Percentiles rank a stretch among this genome's conserved stretches.
These are phyloP conservation scores for Torulaspora indica DNA, from an alignment of 805 yeast species.

Conservation along the genomic window DNA sequence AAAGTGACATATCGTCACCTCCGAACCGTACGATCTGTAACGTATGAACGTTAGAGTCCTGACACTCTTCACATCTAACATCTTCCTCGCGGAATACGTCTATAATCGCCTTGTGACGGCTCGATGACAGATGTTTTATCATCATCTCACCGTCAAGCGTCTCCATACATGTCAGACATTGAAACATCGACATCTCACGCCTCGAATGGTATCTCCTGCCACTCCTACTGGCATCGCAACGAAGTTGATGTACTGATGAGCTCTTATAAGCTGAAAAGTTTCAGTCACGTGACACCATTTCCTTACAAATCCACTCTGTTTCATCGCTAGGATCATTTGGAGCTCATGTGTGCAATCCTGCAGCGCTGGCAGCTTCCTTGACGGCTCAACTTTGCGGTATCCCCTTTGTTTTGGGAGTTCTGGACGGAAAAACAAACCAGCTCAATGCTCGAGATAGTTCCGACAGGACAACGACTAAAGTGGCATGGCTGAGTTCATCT, in stretches of 20 bases:
- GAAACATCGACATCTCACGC: constrained; percentile 26
- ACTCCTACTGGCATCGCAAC: background rate
- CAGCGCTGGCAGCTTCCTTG: too few species aligned
- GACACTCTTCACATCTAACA: constrained; percentile 54
- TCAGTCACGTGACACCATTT: constrained; percentile 2
- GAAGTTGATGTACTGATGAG: background rate
- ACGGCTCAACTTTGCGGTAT: too few species aligned
- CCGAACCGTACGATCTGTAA: constrained; percentile 49
- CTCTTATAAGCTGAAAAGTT: background rate
- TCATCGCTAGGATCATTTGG: too few species aligned
- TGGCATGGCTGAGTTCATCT: too few species aligned
- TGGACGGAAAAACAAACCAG: too few species aligned
- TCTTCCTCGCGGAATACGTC: constrained; percentile 38
- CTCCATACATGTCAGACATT: constrained; percentile 46
- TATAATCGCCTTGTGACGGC: constrained; percentile 49
- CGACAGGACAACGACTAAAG: too few species aligned
- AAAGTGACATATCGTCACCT: constrained; percentile 48
- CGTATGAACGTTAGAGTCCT: constrained; percentile 50
- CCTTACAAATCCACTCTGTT: too few species aligned
- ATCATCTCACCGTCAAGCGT: constrained; percentile 38
- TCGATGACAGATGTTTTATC: constrained; percentile 48
- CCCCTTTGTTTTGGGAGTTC: too few species aligned
- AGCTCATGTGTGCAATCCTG: too few species aligned
- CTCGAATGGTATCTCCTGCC: background rate
- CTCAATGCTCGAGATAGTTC: too few species aligned